Evolutionary conservation across 495 filamentous ascomycete species (phyloP).

Genomic region (Hypoxylon fragiforme): DNA sequence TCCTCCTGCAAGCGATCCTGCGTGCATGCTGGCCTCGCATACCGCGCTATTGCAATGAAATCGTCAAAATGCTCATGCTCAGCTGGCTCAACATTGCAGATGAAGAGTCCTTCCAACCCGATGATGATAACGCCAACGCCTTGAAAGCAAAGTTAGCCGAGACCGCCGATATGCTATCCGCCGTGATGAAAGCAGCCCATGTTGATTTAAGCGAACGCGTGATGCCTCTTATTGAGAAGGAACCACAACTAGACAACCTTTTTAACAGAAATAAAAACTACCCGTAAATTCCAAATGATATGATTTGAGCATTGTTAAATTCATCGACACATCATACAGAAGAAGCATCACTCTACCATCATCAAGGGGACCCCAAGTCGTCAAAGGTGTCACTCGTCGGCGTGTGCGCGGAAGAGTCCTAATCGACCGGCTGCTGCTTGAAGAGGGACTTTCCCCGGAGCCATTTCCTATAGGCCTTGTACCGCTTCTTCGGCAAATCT

Average conservation of each 20-base stretch:
- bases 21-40: slow-evolving; percentile 75
- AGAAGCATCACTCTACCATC: too few species aligned
- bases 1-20: slow-evolving; percentile 62
- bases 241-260: slow-evolving; percentile 45
- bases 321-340: too few species aligned
- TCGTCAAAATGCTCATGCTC: slow-evolving; percentile 63
- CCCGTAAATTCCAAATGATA: slow-evolving; percentile 7
- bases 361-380: slow-evolving; percentile 10
- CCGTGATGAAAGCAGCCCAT: slow-evolving; percentile 34
- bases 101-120: slow-evolving; percentile 38
- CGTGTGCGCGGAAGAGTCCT: slow-evolving; percentile 31
- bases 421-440: slow-evolving; percentile 80
- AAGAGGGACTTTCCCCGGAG: slow-evolving; percentile 89
- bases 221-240: slow-evolving; percentile 44
- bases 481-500: slow-evolving; percentile 85
- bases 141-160: slow-evolving; percentile 54
- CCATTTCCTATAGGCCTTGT: slow-evolving; percentile 95
- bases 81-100: slow-evolving; percentile 68
- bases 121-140: slow-evolving; percentile 17
- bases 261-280: slow-evolving; percentile 38
- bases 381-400: slow-evolving; percentile 7
- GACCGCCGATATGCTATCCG: slow-evolving; percentile 36
- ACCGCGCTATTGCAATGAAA: slow-evolving; percentile 64
- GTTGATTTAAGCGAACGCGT: slow-evolving; percentile 40
- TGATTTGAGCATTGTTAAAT: too few species aligned